Base-by-base conservation (phyloP, 2,329 filamentous ascomycete genomes). In the Colletotrichum sp. region DNA sequence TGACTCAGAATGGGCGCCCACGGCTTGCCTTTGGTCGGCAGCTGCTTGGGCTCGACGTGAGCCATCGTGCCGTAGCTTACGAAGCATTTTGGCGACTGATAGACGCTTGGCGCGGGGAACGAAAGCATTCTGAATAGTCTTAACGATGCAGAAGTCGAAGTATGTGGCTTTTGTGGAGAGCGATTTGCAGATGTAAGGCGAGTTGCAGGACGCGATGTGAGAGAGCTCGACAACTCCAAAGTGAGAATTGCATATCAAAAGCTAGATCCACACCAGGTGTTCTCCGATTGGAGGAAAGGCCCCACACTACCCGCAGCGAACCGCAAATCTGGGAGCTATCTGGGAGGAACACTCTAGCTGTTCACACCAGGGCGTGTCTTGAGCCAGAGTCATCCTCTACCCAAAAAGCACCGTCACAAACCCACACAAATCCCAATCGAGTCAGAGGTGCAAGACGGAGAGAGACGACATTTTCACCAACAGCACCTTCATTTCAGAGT, bases 21-120 rank as follows among this genome's bases (percentile, higher is more conserved):
- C 5, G 95, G 96, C 79, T 94, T 93, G 80, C 92, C 93, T 81
- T 94, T 96, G 7, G 87, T 88, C 3, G 95, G 93, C 34, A 91
- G 89, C 80, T 95, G 93, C 73, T 90, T 89, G 7, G 92, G 89
- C 82, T 98, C 92, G 60, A 96, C 87, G 84, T 95, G 93, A 34
- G 88, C 87, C 83, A 96, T 91, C 15, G 88, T 87, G 55, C 92
- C 92, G 80, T 94, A 91, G 1, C 93, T 94, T 78, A 95, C 93
- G 83, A 91, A 93, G 84, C 94, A 96, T 89, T 94, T 97, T 71
- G 91, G 87, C 52, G 86, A 82, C 79, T 90, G 89, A 77, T 91
- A 90, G 65, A 90, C 83, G 5, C 87, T 88, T 3, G 87, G 84
- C 4, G 83, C 79, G 15, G 85, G 79, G 21, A 89, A 84, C 0